These are phyloP conservation scores for Vitis hybrid DNA, from an alignment of 177 flowering plant genomes.

Conservation along the genomic window DNA sequence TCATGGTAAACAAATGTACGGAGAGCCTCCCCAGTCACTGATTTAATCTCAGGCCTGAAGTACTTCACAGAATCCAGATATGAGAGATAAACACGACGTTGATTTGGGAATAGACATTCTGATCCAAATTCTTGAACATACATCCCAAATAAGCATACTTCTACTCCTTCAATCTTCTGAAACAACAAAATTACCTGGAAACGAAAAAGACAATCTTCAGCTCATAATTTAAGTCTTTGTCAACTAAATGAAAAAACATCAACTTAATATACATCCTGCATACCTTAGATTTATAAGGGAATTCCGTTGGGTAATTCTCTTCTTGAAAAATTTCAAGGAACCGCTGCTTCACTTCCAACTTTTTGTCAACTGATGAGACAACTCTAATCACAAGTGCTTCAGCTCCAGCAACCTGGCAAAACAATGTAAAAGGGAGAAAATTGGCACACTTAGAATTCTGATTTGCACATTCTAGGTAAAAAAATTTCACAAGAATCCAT, in stretches of 20 bases:
- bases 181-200: slow-evolving; percentile 85
- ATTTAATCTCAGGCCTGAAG: slow-evolving; percentile 89
- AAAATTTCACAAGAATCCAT: slow-evolving; percentile 3
- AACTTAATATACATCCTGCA: background rate
- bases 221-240: background rate
- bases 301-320: slow-evolving; percentile 87
- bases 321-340: slow-evolving; percentile 93
- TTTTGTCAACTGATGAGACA: slow-evolving; percentile 98
- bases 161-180: slow-evolving; percentile 98
- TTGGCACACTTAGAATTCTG: background rate
- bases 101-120: slow-evolving; percentile 84
- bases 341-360: slow-evolving; percentile 88
- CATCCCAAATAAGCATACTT: slow-evolving; percentile 99
- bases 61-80: slow-evolving; percentile 98
- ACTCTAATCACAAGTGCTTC: slow-evolving; percentile 91
- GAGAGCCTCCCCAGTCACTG: slow-evolving; percentile 91
- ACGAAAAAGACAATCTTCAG: slow-evolving; percentile 7
- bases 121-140: slow-evolving; percentile 99
- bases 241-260: background rate
- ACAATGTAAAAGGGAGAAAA: background rate
- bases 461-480: background rate
- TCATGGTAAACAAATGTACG: slow-evolving; percentile 98
- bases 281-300: slow-evolving; percentile 96
- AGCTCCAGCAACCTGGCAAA: slow-evolving; percentile 79
- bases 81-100: slow-evolving; percentile 95